Base-by-base conservation (phyloP, 495 filamentous ascomycete genomes). In the Hapsidospora chrysogenum region DNA sequence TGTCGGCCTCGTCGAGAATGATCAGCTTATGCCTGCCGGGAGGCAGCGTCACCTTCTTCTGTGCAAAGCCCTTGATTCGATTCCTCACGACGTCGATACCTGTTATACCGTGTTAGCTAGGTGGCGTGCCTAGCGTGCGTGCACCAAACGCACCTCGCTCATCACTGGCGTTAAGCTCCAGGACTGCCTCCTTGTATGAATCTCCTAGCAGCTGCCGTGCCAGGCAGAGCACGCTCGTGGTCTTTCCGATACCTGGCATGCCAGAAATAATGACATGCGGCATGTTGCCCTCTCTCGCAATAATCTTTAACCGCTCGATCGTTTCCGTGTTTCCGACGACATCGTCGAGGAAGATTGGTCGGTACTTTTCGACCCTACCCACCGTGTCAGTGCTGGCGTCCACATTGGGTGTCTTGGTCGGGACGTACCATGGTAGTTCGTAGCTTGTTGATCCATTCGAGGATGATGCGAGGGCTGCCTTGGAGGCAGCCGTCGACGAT, bases 201-300 rank as follows among this genome's bases (percentile, higher is more conserved):
- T 92, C 78, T 2, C 89, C 92, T 1, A 99, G 66, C 37, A 99
- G 57, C 48, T 95, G 86, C 36, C 89, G 73, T 7, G 89, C 87
- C 19, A 99, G 75, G 46, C 92, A 96, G 33, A 96, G 58, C 18
- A 99, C 74, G 20, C 86, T 95, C 5, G 89, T 96, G 7, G 89
- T 99, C 69, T 99, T 99, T 36, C 89, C 89, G 53, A 96, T 99
- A 50, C 89, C 89, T 6, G 89, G 89, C 89, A 94, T 95, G 40
- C 89, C 89, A 7, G 85, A 94, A 48, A 99, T 99, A 56, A 99
- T 99, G 51, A 99, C 65, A 57, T 99, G 89, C 4, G 89, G 89
- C 83, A 99, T 94, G 60, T 99, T 99, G 46, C 89, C 89, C 64
- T 99, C 89, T 56, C 85, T 89, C 13, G 92, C 86, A 44, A 99